Conservation (phyloP, 2,329 filamentous ascomycete species). For the Stemphylium vesicarium region DNA sequence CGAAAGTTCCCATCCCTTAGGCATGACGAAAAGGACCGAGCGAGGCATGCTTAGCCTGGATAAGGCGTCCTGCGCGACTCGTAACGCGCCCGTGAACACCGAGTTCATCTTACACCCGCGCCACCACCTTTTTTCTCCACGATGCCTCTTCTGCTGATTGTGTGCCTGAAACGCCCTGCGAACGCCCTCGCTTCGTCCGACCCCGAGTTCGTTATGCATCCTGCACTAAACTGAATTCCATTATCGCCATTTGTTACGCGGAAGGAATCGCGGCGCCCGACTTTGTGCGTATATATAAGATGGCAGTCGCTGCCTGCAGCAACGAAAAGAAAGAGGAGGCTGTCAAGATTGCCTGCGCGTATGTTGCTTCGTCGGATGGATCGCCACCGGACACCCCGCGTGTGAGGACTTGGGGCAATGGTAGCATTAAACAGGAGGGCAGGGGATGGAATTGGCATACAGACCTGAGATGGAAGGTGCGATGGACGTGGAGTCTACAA, state of each 20-base stretch:
- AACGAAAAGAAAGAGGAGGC: constrained; percentile 5
- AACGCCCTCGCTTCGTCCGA: background rate
- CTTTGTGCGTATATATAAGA: background rate
- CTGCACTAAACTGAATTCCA: background rate
- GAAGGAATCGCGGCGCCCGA: too few relatives aligned
- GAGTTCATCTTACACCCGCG: background rate
- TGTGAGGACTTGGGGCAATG: constrained; percentile 12
- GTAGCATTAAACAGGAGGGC: background rate
- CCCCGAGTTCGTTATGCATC: background rate
- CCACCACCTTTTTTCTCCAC: background rate
- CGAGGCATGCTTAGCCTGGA: background rate
- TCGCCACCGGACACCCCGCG: constrained; percentile 1
- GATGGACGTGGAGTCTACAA: constrained; percentile 6
- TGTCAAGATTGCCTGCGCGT: background rate
- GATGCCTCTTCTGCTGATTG: background rate
- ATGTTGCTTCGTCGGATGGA: background rate
- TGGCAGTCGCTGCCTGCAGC: background rate
- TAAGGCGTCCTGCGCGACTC: constrained; percentile 11
- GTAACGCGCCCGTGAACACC: background rate
- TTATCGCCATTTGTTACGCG: too few relatives aligned
- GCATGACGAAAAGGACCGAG: background rate
- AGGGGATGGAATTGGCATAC: background rate
- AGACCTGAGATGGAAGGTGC: constrained; percentile 1
- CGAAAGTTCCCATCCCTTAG: background rate
- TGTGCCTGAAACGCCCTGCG: too few relatives aligned